Conservation (phyloP, 176 grass and related monocot species). For the Rhynchospora pubera region DNA sequence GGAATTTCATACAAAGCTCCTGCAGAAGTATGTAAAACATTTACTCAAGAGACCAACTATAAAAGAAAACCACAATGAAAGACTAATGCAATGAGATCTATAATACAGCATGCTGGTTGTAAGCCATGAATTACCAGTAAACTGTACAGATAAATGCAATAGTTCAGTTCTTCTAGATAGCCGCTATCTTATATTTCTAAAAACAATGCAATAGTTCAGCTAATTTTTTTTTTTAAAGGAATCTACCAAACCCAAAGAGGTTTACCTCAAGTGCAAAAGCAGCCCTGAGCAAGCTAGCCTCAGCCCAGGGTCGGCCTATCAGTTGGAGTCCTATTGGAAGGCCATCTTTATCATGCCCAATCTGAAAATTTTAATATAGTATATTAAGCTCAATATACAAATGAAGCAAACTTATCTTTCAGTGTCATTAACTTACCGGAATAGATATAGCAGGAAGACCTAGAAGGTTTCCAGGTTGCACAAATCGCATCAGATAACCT, state of each 20-base stretch:
- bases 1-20: slow-evolving; percentile 54
- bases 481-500: slow-evolving; percentile 81
- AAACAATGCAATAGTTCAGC: neutral
- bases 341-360: slow-evolving; percentile 83
- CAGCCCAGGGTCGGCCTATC: slow-evolving; percentile 93
- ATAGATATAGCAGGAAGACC: slow-evolving; percentile 91
- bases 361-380: slow-evolving; percentile 34
- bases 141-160: neutral
- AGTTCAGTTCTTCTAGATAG: too few relatives aligned
- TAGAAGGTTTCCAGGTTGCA: slow-evolving; percentile 82
- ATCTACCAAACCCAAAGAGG: neutral
- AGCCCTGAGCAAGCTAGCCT: slow-evolving; percentile 85
- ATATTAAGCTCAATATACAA: neutral
- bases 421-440: slow-evolving; percentile 54
- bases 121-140: neutral
- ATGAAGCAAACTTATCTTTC: neutral
- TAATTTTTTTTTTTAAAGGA: neutral
- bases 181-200: too few relatives aligned
- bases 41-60: neutral
- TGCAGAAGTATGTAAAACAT: slow-evolving; percentile 24
- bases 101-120: neutral
- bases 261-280: slow-evolving; percentile 86
- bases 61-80: neutral
- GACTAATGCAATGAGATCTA: neutral
- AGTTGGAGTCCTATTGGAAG: slow-evolving; percentile 91